Base-by-base conservation (phyloP, 2,329 filamentous ascomycete species). In the Huntiella decipiens region DNA sequence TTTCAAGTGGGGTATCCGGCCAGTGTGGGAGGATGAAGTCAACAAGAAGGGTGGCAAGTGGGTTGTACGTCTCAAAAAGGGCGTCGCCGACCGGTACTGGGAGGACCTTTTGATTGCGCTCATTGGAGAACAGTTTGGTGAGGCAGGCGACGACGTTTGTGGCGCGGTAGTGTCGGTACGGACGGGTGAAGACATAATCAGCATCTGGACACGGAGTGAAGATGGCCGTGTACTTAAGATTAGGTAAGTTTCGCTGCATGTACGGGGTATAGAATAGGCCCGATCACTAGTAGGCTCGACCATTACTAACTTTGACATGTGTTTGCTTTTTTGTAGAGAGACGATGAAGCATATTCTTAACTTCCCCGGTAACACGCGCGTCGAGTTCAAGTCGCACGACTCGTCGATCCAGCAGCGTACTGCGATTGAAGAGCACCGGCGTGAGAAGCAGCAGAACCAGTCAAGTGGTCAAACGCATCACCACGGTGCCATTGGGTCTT, bases 21-120 rank as follows among this genome's bases (percentile, higher is more conserved):
- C 91, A 16, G 91, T 98, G 55, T 98, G 91, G 91, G 91, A 98
- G 62, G 91, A 98, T 55, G 86, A 94, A 40, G 85, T 92, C 60
- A 98, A 98, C 65, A 91, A 85, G 62, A 81, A 79, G 54, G 91
- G 91, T 46, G 91, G 91, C 44, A 98, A 98, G 66, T 98, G 88
- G 88, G 87, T 95, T 53, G 79, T 98, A 60, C 74, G 88, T 53
- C 67, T 98, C 59, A 95, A 94, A 73, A 98, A 98, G 69, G 91
- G 91, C 19, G 84, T 98, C 15, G 84, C 85, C 13, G 91, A 96
- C 62, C 77, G 88, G 46, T 95, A 93, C 62, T 98, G 91, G 85
- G 91, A 98, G 66, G 84, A 95, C 58, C 69, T 96, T 43, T 66
- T 96, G 50, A 68, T 96, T 55, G 86, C 85, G 19, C 81, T 95